Evolutionary conservation across 768 basidiomycete genomes (phyloP).

Genomic region (Leucogyrophana mollusca): DNA sequence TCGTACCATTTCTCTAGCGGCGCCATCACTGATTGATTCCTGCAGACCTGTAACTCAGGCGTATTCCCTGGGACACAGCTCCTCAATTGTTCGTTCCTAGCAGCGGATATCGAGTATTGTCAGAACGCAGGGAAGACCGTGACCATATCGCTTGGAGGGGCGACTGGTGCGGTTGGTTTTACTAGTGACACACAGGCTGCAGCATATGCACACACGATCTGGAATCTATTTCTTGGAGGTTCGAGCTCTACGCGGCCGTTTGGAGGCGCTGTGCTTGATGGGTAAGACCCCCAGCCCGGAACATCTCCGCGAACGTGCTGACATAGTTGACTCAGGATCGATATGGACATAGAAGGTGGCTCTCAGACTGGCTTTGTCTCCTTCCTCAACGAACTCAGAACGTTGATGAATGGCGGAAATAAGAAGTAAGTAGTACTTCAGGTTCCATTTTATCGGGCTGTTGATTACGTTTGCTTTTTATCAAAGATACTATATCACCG

Average conservation of each 20-base stretch:
- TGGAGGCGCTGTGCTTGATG: conserved; percentile 69
- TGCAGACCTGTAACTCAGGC: conserved; percentile 59
- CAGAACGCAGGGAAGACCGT: conserved; percentile 64
- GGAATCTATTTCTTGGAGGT: conserved; percentile 69
- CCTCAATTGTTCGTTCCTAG: conserved; percentile 60
- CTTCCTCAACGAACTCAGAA: conserved; percentile 25
- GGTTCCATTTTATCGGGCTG: neutral
- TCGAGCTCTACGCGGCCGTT: conserved; percentile 64
- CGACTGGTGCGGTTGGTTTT: conserved; percentile 62
- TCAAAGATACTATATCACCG: conserved; percentile 44
- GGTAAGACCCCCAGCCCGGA: conserved; percentile 41
- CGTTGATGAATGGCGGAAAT: conserved; percentile 25
- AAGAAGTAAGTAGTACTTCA: conserved; percentile 22
- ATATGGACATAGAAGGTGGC: conserved; percentile 51
- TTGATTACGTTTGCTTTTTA: too few species aligned
- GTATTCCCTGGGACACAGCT: conserved; percentile 63
- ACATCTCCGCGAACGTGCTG: neutral
- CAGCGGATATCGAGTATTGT: conserved; percentile 60
- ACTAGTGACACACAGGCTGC: conserved; percentile 54
- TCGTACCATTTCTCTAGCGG: too few species aligned
- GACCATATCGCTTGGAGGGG: conserved; percentile 59
- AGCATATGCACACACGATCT: conserved; percentile 64
- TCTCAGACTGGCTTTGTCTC: conserved; percentile 25
- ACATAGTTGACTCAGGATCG: conserved; percentile 26
- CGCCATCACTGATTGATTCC: too few species aligned